Base-by-base conservation (phyloP, 176 grass and related monocot genomes). In the Carex parvula region DNA sequence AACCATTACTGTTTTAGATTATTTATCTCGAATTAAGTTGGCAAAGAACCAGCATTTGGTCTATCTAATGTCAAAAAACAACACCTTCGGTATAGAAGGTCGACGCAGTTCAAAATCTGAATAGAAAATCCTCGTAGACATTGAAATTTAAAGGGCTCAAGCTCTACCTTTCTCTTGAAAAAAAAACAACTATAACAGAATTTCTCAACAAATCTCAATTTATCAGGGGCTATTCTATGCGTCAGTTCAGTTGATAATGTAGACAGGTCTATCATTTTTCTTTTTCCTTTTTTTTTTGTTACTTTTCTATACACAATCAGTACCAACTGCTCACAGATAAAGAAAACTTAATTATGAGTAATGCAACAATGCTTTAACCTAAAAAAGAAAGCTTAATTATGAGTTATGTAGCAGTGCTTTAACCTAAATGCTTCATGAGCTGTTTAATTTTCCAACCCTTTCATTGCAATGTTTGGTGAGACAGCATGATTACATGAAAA, bases 401-500 rank as follows among this genome's bases (percentile, higher is more conserved):
- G 72, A 77, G 1, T 76, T 55, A 7, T 55, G 46, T 22, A 29
- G 50, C 42, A 29, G 22, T 55, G 14, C 18, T 21, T n/a, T 71
- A 46, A 71, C 5, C 39, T 0, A 7, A 21, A 9, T 21, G 39
- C 18, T 11, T 48, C 18, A 48, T 48, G n/a, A 46, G 39, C 39
- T 77, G 21, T 56, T 77, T 14, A 55, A 48, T 56, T 32, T 77
- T 32, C 2, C 72, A 54, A 32, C 21, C 22, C 24, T 56, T 77
- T 55, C 4, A 15, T 55, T 55, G 46, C 44, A 56, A 77, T 50
- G 22, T n/a, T 55, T 52, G 24, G 33, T 56, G 14, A 78, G 73
- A 78, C 24, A 75, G 21, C 22, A 78, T 57, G 52, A 78, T 78
- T 33, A 78, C 24, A 57, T 50, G n/a, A 78, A 39, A 39, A 39